Percentiles rank a stretch among this genome's conserved stretches.
Evolutionary conservation across 2,329 filamentous ascomycete genomes (phyloP).

Genomic region (Orbilia quercus): DNA sequence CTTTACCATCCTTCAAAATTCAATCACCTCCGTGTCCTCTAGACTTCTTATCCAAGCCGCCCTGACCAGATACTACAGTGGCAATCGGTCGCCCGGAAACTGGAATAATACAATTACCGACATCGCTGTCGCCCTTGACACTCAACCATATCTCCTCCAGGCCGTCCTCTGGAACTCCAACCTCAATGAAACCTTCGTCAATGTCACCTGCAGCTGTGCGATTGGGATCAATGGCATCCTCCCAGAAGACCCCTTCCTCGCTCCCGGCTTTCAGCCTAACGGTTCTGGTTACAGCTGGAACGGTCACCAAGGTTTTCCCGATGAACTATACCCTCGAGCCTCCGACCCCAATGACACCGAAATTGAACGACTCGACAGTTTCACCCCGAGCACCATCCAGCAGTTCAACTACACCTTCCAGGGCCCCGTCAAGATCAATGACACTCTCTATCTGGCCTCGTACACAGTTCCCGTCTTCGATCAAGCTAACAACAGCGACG

Average conservation of each 20-base stretch:
- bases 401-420: conserved; percentile 69
- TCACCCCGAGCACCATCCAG: conserved; percentile 62
- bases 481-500: conserved; percentile 64
- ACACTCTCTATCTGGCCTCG: conserved; percentile 79
- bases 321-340: conserved; percentile 65
- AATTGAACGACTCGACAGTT: conserved; percentile 56
- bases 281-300: conserved; percentile 64
- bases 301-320: conserved; percentile 67
- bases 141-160: conserved; percentile 63
- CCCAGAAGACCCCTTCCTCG: conserved; percentile 22
- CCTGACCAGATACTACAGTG: conserved; percentile 66
- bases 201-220: conserved; percentile 55
- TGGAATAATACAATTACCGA: conserved; percentile 66
- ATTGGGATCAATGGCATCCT: conserved; percentile 43
- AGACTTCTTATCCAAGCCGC: conserved; percentile 71
- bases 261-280: conserved; percentile 60
- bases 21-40: conserved; percentile 77
- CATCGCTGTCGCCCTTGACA: conserved; percentile 75
- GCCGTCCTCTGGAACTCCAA: conserved; percentile 57
- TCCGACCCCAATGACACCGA: conserved; percentile 22
- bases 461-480: conserved; percentile 82
- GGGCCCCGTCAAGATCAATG: conserved; percentile 79
- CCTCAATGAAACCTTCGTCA: conserved; percentile 55
- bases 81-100: conserved; percentile 67
- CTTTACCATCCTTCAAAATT: conserved; percentile 80